Evolutionary conservation across 108 stramenopile genomes (phyloP).

Genomic region (Chaetoceros tenuissimus): DNA sequence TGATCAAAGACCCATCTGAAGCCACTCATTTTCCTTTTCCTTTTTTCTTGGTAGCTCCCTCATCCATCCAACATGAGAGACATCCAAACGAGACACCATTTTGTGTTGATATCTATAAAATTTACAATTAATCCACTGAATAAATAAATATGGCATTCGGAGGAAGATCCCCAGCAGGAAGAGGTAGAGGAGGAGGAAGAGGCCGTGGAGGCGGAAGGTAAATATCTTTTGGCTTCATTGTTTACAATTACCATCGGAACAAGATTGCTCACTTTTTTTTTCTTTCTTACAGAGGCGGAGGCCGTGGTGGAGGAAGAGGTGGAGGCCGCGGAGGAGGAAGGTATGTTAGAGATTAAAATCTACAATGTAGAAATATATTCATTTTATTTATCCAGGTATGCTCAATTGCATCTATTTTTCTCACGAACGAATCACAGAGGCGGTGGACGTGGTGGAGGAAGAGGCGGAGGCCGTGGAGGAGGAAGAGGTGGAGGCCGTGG

Average conservation of each 20-base stretch:
- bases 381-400: too few relatives aligned
- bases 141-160: background rate
- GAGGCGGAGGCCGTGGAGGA: constrained; percentile 50
- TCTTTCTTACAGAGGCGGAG: background rate
- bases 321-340: constrained; percentile 47
- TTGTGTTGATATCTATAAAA: too few relatives aligned
- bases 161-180: constrained; percentile 41
- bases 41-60: too few relatives aligned
- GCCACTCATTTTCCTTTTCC: too few relatives aligned
- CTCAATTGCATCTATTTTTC: too few relatives aligned
- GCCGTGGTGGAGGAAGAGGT: constrained; percentile 13
- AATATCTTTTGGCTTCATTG: background rate
- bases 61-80: too few relatives aligned
- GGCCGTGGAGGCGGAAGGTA: constrained; percentile 44
- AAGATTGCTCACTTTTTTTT: background rate
- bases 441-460: constrained; percentile 33
- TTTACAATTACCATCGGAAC: background rate
- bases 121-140: too few relatives aligned
- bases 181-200: constrained; percentile 31
- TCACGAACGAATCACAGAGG: constrained; percentile 40
- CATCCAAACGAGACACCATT: too few relatives aligned
- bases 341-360: too few relatives aligned
- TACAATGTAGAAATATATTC: too few relatives aligned
- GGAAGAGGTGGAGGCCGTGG: constrained; percentile 51
- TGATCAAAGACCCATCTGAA: too few relatives aligned